Percentiles rank a stretch among this genome's conserved stretches.
Conservation (phyloP, 345 rosid species). For the Ailanthus altissimus region DNA sequence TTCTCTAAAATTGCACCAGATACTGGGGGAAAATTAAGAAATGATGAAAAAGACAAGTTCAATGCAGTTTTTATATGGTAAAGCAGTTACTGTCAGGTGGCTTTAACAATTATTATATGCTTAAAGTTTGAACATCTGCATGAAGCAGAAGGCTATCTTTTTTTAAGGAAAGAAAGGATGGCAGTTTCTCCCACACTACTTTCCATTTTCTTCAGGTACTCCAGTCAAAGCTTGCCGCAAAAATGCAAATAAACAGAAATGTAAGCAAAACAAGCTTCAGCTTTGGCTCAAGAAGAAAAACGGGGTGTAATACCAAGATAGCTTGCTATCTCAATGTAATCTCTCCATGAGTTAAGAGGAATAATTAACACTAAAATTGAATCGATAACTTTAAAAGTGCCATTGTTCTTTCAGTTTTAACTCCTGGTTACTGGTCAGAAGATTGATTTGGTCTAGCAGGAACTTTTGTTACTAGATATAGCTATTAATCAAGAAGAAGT, state of each 20-base stretch:
- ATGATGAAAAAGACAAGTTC: neutral
- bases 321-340: neutral
- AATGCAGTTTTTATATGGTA: neutral
- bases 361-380: neutral
- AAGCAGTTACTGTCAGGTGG: neutral
- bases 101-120: neutral
- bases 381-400: neutral
- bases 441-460: neutral
- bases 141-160: neutral
- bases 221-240: conserved; percentile 51
- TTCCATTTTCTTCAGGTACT: conserved; percentile 36
- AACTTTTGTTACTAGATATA: neutral
- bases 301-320: neutral
- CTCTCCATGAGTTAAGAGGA: neutral
- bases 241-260: conserved; percentile 3
- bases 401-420: neutral
- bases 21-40: neutral
- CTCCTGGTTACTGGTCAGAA: neutral
- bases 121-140: neutral
- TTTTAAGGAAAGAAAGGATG: neutral
- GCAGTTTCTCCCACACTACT: neutral
- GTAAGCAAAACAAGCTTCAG: neutral
- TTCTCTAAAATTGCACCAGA: neutral
- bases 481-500: neutral
- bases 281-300: neutral